Conservation (phyloP, 257 asterid species). For the Ophiorrhiza pumila region DNA sequence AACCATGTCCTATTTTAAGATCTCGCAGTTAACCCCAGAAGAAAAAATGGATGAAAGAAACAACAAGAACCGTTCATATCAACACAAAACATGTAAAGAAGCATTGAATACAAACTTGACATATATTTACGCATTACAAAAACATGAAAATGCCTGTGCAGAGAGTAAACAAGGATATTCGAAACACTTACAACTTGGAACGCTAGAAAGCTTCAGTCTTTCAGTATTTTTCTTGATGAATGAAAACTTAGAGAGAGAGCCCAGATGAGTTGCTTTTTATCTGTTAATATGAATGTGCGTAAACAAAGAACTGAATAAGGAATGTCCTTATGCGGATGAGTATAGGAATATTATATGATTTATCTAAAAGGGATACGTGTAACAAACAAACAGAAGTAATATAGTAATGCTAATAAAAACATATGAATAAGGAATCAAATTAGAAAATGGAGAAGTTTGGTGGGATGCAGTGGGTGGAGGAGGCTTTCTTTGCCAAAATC, state of each 20-base stretch:
- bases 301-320: conserved; percentile 9
- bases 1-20: not conserved
- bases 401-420: too few relatives aligned
- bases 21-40: not conserved
- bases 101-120: conserved; percentile 10
- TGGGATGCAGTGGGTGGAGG: conserved; percentile 75
- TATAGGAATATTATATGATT: not conserved
- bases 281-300: conserved; percentile 18
- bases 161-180: not conserved
- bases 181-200: conserved; percentile 19
- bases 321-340: conserved; percentile 5
- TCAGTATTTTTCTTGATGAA: not conserved
- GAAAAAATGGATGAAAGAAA: not conserved
- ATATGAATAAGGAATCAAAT: not conserved
- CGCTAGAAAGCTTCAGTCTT: conserved; percentile 23
- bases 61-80: not conserved
- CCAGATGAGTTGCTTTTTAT: conserved; percentile 12
- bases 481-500: conserved; percentile 55
- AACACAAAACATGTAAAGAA: not conserved
- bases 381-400: not conserved
- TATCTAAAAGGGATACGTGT: conserved; percentile 5
- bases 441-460: conserved; percentile 26
- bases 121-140: not conserved
- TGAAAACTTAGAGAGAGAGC: conserved; percentile 16
- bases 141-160: not conserved